These are phyloP conservation scores for Penicillium atrosanguineum DNA, from an alignment of 495 filamentous ascomycete genomes.

Conservation along the genomic window DNA sequence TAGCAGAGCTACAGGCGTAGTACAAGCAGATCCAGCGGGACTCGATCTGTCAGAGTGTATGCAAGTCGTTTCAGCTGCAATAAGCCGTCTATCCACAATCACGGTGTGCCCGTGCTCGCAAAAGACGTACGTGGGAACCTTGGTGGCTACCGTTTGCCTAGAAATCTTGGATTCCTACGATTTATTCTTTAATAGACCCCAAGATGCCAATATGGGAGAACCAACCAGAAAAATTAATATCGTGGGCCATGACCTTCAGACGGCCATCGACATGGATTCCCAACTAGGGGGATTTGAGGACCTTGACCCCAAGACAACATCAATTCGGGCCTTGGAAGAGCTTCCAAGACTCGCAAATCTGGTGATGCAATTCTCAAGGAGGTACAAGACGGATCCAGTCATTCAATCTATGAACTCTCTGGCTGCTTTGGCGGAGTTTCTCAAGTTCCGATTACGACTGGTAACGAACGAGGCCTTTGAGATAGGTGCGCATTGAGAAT, in stretches of 20 bases:
- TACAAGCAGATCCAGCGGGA: not conserved
- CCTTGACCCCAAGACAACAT: not conserved
- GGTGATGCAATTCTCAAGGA: conserved; percentile 13
- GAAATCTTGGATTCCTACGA: conserved; percentile 15
- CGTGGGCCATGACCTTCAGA: not conserved
- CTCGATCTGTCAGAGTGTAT: not conserved
- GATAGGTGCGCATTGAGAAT: not conserved
- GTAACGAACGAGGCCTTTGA: conserved; percentile 9
- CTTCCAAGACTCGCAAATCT: conserved; percentile 16
- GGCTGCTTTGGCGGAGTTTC: not conserved
- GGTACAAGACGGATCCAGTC: conserved; percentile 6
- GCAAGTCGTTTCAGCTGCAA: not conserved
- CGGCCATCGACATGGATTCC: not conserved
- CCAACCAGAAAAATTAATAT: not conserved
- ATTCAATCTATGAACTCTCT: not conserved
- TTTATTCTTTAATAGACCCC: not conserved
- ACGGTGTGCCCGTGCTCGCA: conserved; percentile 16
- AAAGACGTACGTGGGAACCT: conserved; percentile 10
- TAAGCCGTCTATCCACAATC: conserved; percentile 14
- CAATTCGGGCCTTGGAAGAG: conserved; percentile 8
- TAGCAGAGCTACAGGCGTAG: not conserved
- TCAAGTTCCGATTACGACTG: not conserved
- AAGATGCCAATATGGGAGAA: not conserved
- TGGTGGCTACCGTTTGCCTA: conserved; percentile 14
- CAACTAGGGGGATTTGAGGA: not conserved